phyloP scores from a whole-genome alignment of 2,329 filamentous ascomycete genomes.

The Colletotrichum costaricense region DNA sequence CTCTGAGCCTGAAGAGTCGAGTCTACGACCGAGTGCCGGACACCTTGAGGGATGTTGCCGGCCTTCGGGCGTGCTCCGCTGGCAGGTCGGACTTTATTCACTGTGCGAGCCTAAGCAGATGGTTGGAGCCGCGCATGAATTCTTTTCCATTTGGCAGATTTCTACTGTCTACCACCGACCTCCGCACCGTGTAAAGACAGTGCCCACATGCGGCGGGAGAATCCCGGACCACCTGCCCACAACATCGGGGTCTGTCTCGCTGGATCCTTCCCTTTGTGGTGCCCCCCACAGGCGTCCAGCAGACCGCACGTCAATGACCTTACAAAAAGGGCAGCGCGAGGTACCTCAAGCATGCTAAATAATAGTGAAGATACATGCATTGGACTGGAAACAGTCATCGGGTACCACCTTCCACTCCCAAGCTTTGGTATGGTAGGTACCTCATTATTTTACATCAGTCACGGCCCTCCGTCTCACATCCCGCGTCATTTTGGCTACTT shows the following conservation, averaged over 20 bases:
- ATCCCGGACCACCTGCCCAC: conserved; percentile 3
- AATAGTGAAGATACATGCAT: neutral
- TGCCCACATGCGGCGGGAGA: neutral
- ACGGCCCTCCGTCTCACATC: conserved; percentile 9
- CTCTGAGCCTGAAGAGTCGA: neutral
- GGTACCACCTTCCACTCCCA: neutral
- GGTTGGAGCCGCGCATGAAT: neutral
- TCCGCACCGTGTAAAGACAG: neutral
- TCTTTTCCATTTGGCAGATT: neutral
- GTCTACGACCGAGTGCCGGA: conserved; percentile 7
- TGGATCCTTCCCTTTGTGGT: conserved; percentile 3
- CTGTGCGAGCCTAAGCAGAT: conserved; percentile 5
- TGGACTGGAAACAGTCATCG: neutral
- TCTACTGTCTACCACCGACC: neutral
- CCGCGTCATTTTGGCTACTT: conserved; percentile 20
- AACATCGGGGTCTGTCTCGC: neutral
- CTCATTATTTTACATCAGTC: conserved; percentile 1
- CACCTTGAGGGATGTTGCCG: neutral
- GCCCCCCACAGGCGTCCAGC: neutral
- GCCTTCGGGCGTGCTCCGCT: conserved; percentile 20
- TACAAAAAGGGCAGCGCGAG: neutral
- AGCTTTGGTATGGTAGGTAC: neutral
- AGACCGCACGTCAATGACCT: neutral
- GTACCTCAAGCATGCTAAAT: neutral
- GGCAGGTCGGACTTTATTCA: neutral